Evolutionary conservation across 2,329 filamentous ascomycete species (phyloP), one percentile per base, ranked within the genome.

Genomic region (Torrubiellomyces zombiae): DNA sequence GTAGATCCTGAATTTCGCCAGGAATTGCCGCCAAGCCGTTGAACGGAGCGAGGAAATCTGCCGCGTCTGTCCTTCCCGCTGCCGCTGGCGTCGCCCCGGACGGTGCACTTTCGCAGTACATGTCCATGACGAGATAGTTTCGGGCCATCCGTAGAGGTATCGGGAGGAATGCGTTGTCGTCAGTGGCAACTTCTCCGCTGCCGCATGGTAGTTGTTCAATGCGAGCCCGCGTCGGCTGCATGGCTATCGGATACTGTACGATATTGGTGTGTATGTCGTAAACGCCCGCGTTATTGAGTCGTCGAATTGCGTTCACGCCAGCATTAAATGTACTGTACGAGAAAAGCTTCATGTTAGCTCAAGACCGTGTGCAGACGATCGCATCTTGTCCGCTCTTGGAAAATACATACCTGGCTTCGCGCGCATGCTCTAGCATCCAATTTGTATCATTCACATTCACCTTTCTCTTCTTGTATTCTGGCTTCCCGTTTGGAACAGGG

Each of bases 201-300:
- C 53, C 43, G 2, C 60, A 54, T 3, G 63, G 48, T 3, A 91
- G 59, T 32, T 76, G 70, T 51, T 89, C 80, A 58, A 85, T 83
- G 31, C 75, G 74, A 7, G 73, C 82, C 38, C 82, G 79, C 3
- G 82, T 89, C 3, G 89, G 82, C 48, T 98, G 89, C 67, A 83
- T 92, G 42, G 66, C 77, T 33, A 70, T 69, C 0, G 89, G 86
- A 44, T 78, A 91, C 44, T 89, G 81, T 65, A 94, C 77, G 30
- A 67, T 54, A 48, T 98, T 98, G 27, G 89, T 95, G 54, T 95
- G 85, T 14, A 86, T 73, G 41, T 98, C 85, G 51, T 95, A 95
- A 27, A 86, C 67, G 24, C 89, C 89, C 14, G 67, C 54, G 7
- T 75, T 59, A 37, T 78, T 89, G 21, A 63, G 55, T 32, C 65